Evolutionary conservation across 2,329 filamentous ascomycete species (phyloP).

Genomic region (Sordariomycetes sp.): DNA sequence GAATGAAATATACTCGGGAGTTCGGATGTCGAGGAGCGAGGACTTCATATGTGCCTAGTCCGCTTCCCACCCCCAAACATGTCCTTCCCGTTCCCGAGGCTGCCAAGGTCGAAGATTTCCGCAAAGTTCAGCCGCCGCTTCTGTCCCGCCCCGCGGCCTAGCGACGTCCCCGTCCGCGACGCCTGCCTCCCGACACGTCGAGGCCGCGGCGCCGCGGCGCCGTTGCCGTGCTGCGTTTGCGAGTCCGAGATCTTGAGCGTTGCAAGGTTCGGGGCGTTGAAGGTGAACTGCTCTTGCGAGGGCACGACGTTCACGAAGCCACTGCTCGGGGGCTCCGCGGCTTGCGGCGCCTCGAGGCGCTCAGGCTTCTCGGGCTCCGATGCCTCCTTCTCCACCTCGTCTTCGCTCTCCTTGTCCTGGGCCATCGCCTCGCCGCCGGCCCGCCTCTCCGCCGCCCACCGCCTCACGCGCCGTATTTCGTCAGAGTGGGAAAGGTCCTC

Average conservation of each 20-base stretch:
- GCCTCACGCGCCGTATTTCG: conserved; percentile 52
- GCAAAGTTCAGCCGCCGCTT: conserved; percentile 63
- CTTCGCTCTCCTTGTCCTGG: conserved; percentile 50
- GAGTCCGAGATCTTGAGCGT: conserved; percentile 45
- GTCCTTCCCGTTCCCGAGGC: conserved; percentile 50
- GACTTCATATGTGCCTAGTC: conserved; percentile 27
- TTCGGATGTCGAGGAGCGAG: background rate
- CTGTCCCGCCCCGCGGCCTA: conserved; percentile 53
- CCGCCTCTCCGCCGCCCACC: conserved; percentile 56
- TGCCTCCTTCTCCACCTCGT: conserved; percentile 53
- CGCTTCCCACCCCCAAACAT: conserved; percentile 36
- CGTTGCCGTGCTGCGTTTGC: conserved; percentile 14
- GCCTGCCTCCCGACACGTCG: conserved; percentile 7
- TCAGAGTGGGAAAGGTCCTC: conserved; percentile 68
- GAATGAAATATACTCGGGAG: background rate
- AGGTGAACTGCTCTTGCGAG: conserved; percentile 52
- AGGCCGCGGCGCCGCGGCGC: conserved; percentile 10
- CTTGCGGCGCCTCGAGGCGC: conserved; percentile 12
- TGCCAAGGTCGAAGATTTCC: conserved; percentile 62
- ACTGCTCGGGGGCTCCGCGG: conserved; percentile 13
- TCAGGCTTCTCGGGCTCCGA: conserved; percentile 37
- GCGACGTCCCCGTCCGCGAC: conserved; percentile 18
- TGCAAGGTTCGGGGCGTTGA: conserved; percentile 42
- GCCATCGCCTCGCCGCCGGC: conserved; percentile 45
- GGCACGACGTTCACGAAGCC: conserved; percentile 23